Percentiles rank a stretch among this genome's conserved stretches.
Evolutionary conservation across 1,284 basidiomycete genomes (phyloP).

Genomic region (Ceratobasidium papillatum): DNA sequence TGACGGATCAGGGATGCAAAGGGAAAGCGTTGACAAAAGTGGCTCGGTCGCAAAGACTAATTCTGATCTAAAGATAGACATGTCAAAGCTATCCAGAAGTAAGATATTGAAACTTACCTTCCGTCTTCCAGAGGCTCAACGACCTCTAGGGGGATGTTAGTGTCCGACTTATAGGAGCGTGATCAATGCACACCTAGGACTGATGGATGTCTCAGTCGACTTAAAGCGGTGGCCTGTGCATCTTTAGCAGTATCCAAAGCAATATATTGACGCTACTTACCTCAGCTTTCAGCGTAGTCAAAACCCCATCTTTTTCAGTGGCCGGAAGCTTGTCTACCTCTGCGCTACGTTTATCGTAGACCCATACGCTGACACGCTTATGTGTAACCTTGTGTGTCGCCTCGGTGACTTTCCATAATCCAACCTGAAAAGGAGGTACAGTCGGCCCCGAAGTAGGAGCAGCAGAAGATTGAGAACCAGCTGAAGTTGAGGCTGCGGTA

Average conservation of each 20-base stretch:
- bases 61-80: conserved; percentile 59
- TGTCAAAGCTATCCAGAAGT: not conserved
- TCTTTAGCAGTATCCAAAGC: not conserved
- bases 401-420: conserved; percentile 85
- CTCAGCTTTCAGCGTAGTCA: conserved; percentile 89
- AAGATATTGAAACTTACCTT: conserved; percentile 52
- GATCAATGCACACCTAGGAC: conserved; percentile 71
- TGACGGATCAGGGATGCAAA: conserved; percentile 71
- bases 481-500: conserved; percentile 46
- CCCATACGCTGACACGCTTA: conserved; percentile 91
- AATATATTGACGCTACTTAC: conserved; percentile 57
- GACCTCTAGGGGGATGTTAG: conserved; percentile 70
- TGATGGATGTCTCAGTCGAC: conserved; percentile 90
- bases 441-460: conserved; percentile 56
- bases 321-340: conserved; percentile 76
- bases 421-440: conserved; percentile 70
- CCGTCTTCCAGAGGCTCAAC: conserved; percentile 98
- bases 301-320: conserved; percentile 70
- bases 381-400: conserved; percentile 87
- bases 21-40: conserved; percentile 77
- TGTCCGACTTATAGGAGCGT: not conserved
- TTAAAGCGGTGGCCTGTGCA: conserved; percentile 81
- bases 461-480: conserved; percentile 51
- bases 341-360: conserved; percentile 79
- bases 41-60: conserved; percentile 94